These are phyloP conservation scores for Candida sp. DNA, from an alignment of 1,139 yeast genomes.

Conservation along the genomic window DNA sequence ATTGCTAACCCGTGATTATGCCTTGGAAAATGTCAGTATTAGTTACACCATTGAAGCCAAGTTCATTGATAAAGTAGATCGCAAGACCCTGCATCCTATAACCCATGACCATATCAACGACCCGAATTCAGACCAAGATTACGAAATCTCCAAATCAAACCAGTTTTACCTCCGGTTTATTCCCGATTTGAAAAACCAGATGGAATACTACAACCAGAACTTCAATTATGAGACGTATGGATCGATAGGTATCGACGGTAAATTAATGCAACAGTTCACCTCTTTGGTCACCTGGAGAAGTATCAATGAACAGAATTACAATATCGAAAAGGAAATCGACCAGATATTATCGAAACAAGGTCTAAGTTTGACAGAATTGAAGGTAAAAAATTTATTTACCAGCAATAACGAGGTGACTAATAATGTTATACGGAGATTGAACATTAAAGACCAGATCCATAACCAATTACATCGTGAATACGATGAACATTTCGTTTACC, in stretches of 20 bases:
- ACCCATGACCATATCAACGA: conserved; percentile 39
- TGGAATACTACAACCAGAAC: conserved; percentile 23
- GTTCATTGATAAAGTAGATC: conserved; percentile 33
- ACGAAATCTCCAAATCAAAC: conserved; percentile 32
- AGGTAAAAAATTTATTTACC: conserved; percentile 27
- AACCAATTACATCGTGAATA: conserved; percentile 3
- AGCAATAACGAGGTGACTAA: conserved; percentile 10
- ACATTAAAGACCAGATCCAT: conserved; percentile 3
- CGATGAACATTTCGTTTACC: conserved; percentile 14
- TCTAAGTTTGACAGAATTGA: conserved; percentile 27
- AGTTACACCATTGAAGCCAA: conserved; percentile 43
- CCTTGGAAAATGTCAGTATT: conserved; percentile 40
- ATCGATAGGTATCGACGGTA: conserved; percentile 34
- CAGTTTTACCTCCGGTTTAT: conserved; percentile 41
- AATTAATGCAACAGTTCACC: conserved; percentile 23
- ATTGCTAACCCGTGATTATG: conserved; percentile 36
- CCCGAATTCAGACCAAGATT: conserved; percentile 29
- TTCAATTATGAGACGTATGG: conserved; percentile 26
- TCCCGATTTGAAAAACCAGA: conserved; percentile 33
- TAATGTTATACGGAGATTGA: conserved; percentile 1
- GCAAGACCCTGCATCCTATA: conserved; percentile 22
- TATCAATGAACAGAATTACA: conserved; percentile 23
- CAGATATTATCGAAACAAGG: conserved; percentile 23
- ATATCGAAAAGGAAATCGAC: conserved; percentile 38
- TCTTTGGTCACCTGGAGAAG: conserved; percentile 31